Evolutionary conservation across 495 filamentous ascomycete genomes (phyloP), one percentile per base, ranked within the genome.

Genomic region (Cudoniella acicularis): DNA sequence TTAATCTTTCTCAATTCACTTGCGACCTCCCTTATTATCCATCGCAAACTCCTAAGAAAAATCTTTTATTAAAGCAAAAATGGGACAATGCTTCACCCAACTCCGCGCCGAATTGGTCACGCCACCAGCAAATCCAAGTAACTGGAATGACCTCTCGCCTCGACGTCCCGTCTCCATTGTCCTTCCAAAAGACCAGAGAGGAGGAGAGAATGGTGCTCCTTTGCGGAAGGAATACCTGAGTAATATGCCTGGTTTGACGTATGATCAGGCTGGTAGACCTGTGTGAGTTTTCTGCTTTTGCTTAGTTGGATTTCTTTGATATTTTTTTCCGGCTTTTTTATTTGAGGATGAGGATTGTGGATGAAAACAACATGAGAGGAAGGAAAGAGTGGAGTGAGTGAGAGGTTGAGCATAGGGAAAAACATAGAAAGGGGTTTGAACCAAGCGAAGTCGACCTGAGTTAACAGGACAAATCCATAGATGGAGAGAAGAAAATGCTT

Each of bases 261-360:
- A 6, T 52, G 49, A 52, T 36, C 49, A 52, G 22, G 49, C 49
- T n/a, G 49, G 49, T 13, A 10, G 49, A n/a, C 49, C 49, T 26
- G 49, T 52, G 49, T 52, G 18, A 50, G 47, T 50, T 21, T 50
- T 20, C 47, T 20, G 36, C 36, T 42, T 42, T 42, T n/a, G 36
- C 20, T 49, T 11, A 16, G 49, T 51, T 9, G 30, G 13, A 36
- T 36, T 36, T 8, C 8, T 49, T 11, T 21, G 11, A 21, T 22
- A 10, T 2, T 47, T 47, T 17, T 4, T 13, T 36, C 30, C 30
- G 4, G 30, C 13, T 36, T 36, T 13, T 4, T 36, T 36, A 36
- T 6, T 36, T 6, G 30, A 36, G 6, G 30, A 36, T 4, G 30
- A 36, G 30, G 13, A 36, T 13, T 36, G 13, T 4, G 6, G 30